Evolutionary conservation across 331 rosid genomes (phyloP).

Genomic region (Malus hybrid): DNA sequence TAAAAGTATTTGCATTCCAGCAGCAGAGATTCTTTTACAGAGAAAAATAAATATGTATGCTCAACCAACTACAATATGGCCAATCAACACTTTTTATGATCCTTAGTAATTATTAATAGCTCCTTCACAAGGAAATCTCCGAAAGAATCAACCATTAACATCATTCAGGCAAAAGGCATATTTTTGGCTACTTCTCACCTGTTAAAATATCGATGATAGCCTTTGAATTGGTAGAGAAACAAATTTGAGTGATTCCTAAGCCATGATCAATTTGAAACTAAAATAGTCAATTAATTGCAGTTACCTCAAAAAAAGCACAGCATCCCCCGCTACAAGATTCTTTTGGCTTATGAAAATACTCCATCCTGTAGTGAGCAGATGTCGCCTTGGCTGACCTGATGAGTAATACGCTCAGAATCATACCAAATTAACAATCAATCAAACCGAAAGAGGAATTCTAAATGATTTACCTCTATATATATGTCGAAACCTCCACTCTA

Average conservation of each 20-base stretch:
- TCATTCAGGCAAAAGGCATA: not conserved
- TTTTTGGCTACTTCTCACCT: not conserved
- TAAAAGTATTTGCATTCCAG: not conserved
- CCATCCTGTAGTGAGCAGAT: slow-evolving; percentile 97
- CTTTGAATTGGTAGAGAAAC: not conserved
- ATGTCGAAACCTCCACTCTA: slow-evolving; percentile 89
- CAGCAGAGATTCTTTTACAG: not conserved
- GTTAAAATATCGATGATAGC: not conserved
- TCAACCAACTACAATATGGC: not conserved
- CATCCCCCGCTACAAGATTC: slow-evolving; percentile 96
- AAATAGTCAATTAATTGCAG: not conserved
- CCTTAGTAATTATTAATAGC: not conserved
- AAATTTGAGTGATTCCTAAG: not conserved
- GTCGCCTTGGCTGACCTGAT: slow-evolving; percentile 98
- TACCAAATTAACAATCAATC: slow-evolving; percentile 15
- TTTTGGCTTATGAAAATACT: slow-evolving; percentile 92
- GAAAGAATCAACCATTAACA: not conserved
- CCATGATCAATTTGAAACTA: not conserved
- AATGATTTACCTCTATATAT: slow-evolving; percentile 65
- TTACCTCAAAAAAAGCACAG: slow-evolving; percentile 90
- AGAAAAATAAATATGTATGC: not conserved
- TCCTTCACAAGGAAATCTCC: not conserved
- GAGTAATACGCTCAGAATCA: slow-evolving; percentile 17
- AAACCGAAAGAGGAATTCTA: slow-evolving; percentile 9
- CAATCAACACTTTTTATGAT: not conserved